phyloP scores from a whole-genome alignment of 2,329 filamentous ascomycete species.

The Penicillium sp. region DNA sequence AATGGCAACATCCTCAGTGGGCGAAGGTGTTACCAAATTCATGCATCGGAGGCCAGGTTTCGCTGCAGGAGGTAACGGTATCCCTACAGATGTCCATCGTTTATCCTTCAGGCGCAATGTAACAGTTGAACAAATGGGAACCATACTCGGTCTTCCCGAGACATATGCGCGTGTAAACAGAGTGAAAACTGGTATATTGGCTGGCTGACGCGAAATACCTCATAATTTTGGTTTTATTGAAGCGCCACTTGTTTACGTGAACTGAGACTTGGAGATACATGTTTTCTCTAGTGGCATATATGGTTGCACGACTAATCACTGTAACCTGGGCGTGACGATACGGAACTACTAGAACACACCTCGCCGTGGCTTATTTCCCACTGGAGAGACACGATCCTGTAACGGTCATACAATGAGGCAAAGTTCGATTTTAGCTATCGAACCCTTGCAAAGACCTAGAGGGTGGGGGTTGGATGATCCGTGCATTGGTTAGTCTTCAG shows the following conservation, averaged over 20 bases:
- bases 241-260: neutral
- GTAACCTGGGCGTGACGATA: conserved; percentile 4
- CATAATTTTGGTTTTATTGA: neutral
- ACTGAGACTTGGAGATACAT: neutral
- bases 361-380: neutral
- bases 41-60: conserved; percentile 6
- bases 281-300: neutral
- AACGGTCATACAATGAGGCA: neutral
- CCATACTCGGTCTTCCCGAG: conserved; percentile 5
- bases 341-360: neutral
- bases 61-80: conserved; percentile 11
- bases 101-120: conserved; percentile 11
- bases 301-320: conserved; percentile 10
- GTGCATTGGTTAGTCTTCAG: neutral
- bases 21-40: conserved; percentile 9
- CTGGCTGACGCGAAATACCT: neutral
- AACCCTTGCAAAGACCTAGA: neutral
- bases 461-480: neutral
- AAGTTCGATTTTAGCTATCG: neutral
- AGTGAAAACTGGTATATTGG: neutral
- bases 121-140: conserved; percentile 13
- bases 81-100: neutral
- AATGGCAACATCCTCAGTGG: neutral
- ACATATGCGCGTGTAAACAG: conserved; percentile 3
- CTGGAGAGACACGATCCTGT: neutral